Evolutionary conservation across 2,329 filamentous ascomycete genomes (phyloP).

Genomic region (Xylariaceae sp.): DNA sequence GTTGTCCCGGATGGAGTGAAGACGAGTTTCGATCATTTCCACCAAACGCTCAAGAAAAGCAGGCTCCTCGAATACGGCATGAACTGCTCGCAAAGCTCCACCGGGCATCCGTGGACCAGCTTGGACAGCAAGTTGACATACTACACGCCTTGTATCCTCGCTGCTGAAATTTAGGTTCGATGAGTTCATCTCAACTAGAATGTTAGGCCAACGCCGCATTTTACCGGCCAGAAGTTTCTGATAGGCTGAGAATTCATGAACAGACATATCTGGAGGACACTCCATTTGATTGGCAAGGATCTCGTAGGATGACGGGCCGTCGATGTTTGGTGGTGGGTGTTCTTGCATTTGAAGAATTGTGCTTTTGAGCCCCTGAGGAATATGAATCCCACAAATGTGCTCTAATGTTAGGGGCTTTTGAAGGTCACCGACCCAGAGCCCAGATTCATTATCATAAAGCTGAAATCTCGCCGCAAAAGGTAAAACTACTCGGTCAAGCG

Average conservation of each 20-base stretch:
- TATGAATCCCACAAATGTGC: constrained; percentile 24
- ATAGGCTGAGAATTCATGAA: constrained; percentile 50
- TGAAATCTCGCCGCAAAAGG: constrained; percentile 27
- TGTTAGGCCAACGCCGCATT: constrained; percentile 43
- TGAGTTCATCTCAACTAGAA: constrained; percentile 46
- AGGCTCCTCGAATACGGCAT: constrained; percentile 44
- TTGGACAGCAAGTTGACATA: constrained; percentile 50
- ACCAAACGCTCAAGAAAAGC: constrained; percentile 45
- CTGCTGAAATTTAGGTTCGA: constrained; percentile 56
- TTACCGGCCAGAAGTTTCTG: constrained; percentile 44
- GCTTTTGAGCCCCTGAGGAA: constrained; percentile 17
- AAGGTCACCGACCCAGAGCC: constrained; percentile 26
- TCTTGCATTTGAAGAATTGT: constrained; percentile 9
- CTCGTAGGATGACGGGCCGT: constrained; percentile 48
- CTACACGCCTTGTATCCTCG: constrained; percentile 42
- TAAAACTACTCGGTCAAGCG: constrained; percentile 23
- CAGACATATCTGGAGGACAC: constrained; percentile 42
- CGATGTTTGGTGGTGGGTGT: constrained; percentile 30
- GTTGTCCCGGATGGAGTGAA: constrained; percentile 45
- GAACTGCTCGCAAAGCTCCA: constrained; percentile 40
- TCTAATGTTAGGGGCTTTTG: constrained; percentile 26
- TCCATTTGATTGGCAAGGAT: constrained; percentile 44
- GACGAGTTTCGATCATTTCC: constrained; percentile 38
- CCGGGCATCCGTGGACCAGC: constrained; percentile 42
- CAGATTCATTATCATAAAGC: constrained; percentile 27